These are phyloP conservation scores for Trypanosomatidae sp. DNA, from an alignment of 208 protist species.

Conservation along the genomic window DNA sequence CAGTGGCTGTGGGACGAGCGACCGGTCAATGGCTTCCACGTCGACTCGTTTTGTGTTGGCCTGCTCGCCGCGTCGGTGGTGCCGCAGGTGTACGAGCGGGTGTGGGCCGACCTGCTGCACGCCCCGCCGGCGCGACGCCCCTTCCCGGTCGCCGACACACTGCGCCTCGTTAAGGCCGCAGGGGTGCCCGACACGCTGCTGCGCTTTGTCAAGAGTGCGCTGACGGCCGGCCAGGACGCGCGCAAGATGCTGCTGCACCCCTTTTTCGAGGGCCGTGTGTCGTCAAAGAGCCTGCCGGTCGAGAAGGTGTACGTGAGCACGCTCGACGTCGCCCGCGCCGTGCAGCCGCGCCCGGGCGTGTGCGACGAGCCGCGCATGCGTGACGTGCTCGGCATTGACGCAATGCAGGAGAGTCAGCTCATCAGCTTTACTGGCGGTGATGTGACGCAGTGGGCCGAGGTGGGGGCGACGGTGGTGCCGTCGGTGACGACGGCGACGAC, in stretches of 20 bases:
- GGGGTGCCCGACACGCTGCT: constrained; percentile 16
- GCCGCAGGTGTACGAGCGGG: constrained; percentile 21
- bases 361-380: constrained; percentile 42
- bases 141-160: constrained; percentile 11
- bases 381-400: constrained; percentile 42
- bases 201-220: constrained; percentile 32
- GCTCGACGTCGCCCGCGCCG: constrained; percentile 18
- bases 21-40: constrained; percentile 9
- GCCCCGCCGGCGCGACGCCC: not conserved
- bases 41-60: constrained; percentile 67
- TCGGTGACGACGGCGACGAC: no score
- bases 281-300: constrained; percentile 3
- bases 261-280: constrained; percentile 17
- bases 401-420: constrained; percentile 26
- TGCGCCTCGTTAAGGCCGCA: not conserved
- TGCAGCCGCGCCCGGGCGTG: constrained; percentile 19
- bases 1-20: constrained; percentile 15
- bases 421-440: constrained; percentile 9
- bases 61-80: constrained; percentile 48
- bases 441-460: no score
- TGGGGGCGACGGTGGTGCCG: no score
- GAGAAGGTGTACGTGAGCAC: constrained; percentile 16
- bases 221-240: constrained; percentile 14
- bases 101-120: constrained; percentile 18
- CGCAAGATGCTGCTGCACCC: constrained; percentile 26